A percentile compares a stretch with the other conserved stretches of the same genome.
These are phyloP conservation scores for Zygoascus ofunaensis DNA, from an alignment of 805 yeast genomes.

Conservation along the genomic window DNA sequence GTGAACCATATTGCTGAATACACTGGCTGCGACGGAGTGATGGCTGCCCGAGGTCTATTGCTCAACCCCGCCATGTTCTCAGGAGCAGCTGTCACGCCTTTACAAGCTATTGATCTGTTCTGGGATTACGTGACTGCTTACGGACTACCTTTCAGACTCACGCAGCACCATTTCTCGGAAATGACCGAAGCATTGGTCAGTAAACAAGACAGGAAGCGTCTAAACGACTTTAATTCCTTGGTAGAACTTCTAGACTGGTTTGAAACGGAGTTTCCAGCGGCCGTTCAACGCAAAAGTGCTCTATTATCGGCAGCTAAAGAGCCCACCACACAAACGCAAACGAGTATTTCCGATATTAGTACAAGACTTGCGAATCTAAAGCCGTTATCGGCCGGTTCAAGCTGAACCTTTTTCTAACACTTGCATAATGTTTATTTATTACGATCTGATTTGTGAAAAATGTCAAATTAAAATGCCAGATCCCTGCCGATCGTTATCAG, in stretches of 20 bases:
- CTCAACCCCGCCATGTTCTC: conserved; percentile 83
- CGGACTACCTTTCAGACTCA: conserved; percentile 76
- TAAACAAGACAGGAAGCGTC: conserved; percentile 42
- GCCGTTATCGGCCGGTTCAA: too few relatives aligned
- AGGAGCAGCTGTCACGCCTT: conserved; percentile 67
- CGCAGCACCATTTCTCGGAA: conserved; percentile 81
- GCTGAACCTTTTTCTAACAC: too few relatives aligned
- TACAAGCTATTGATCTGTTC: conserved; percentile 82
- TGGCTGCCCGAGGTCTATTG: conserved; percentile 88
- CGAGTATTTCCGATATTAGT: too few relatives aligned
- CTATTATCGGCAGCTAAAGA: too few relatives aligned
- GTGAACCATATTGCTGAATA: conserved; percentile 48
- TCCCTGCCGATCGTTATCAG: too few relatives aligned
- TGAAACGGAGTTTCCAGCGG: conserved; percentile 60
- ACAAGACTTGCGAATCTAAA: too few relatives aligned
- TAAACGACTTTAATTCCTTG: conserved; percentile 53
- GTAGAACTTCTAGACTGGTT: conserved; percentile 75
- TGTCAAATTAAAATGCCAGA: too few relatives aligned
- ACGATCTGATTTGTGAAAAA: too few relatives aligned
- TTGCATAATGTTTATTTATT: too few relatives aligned
- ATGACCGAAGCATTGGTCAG: conserved; percentile 60
- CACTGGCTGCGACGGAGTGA: conserved; percentile 84
- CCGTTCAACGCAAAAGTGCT: conserved; percentile 1
- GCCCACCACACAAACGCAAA: too few relatives aligned
- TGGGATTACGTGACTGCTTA: conserved; percentile 70